Base-by-base conservation (phyloP, 1,139 yeast genomes). In the Zygoascus sp. region DNA sequence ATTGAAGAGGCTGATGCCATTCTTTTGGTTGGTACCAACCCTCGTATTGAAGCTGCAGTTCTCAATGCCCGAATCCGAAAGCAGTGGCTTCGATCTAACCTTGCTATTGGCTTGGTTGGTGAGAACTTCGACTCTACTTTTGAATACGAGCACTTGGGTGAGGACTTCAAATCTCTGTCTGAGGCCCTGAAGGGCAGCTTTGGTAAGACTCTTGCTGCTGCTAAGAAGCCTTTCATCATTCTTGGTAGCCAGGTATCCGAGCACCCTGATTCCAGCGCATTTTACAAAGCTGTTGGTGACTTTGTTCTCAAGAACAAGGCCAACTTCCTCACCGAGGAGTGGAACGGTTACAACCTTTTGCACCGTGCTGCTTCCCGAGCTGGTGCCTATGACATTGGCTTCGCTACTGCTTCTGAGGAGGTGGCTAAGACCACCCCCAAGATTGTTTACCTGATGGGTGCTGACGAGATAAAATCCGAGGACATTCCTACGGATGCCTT, bases 1-100 rank as follows among this genome's bases (percentile, higher is more conserved):
- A 76, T 87, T 56, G 95, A 85, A 67, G 83, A 80, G 48, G 90
- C 94, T 46, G 95, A 86, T 64, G 85, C 79, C 60, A 82, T 86
- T 53, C 73, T 86, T 59, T 74, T 86, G 57, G 76, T 86, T 50
- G 95, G 95, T 53, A 81, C 95, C 45, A 87, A 87, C 72, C 95
- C 95, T 57, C 79, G 96, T 65, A 89, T 79, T 61, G 96, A 87
- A 71, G 96, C 96, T 50, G 89, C 95, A 39, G 95, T 86, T 13
- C 75, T 87, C 59, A 87, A 87, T 65, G 80, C 95, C 39, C 80
- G 95, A 70, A 82, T 87, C 57, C 80, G 96, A 73, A 83, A 82
- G 66, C 81, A 78, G 51, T 87, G 94, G 94, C 74, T 87, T 62
- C 73, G 83, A 58, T 77, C 82, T 44, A 74, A 83, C 62, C 70